These are phyloP conservation scores for Plasmodium vivax DNA, from an alignment of 169 alveolate genomes.

Conservation along the genomic window DNA sequence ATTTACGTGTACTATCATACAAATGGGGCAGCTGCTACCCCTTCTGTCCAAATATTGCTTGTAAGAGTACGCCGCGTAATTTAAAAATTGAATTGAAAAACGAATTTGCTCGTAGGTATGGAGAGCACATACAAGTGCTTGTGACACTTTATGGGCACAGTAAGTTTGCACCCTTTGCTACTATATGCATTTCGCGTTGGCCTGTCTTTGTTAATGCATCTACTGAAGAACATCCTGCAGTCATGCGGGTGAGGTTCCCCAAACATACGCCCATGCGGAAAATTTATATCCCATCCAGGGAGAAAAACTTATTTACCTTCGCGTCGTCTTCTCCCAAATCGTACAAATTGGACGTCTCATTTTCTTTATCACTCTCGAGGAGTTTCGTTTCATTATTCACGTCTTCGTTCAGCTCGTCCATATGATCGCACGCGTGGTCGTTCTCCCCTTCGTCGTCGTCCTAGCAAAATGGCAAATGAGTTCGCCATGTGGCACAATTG, in stretches of 20 bases:
- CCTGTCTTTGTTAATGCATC: neutral
- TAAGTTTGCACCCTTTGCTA: neutral
- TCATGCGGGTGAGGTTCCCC: neutral
- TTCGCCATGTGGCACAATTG: neutral
- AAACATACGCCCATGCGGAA: neutral
- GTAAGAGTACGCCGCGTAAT: neutral
- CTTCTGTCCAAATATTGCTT: neutral
- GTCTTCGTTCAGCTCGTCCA: neutral
- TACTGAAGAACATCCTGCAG: neutral
- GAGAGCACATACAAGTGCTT: neutral
- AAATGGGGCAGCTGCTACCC: neutral
- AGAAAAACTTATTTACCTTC: conserved; percentile 41
- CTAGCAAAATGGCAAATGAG: neutral
- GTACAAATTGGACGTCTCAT: conserved; percentile 5
- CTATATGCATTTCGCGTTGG: neutral
- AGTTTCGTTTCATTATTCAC: conserved; percentile 9
- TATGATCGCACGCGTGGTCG: neutral
- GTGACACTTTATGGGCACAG: neutral
- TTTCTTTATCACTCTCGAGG: conserved; percentile 40
- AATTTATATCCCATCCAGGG: conserved; percentile 13
- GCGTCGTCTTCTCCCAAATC: conserved; percentile 20
- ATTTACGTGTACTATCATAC: neutral
- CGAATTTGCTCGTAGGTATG: neutral
- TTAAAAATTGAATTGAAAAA: neutral
- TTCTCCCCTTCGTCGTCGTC: neutral